Base-by-base conservation (phyloP, 2,329 filamentous ascomycete species). In the Pezicula rhizophila region DNA sequence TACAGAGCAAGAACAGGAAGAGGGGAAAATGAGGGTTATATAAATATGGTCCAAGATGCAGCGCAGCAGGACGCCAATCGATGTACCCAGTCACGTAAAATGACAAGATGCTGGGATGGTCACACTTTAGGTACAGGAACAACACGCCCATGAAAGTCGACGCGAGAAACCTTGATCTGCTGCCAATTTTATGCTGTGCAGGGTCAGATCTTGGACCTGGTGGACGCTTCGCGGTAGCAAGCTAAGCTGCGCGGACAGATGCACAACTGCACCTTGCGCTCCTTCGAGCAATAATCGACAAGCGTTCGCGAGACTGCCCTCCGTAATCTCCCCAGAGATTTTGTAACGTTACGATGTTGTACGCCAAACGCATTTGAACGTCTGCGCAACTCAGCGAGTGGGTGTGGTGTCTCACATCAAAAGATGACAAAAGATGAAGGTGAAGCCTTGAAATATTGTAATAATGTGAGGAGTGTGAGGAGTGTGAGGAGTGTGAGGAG, bases 331-430 rank as follows among this genome's bases (percentile, higher is more conserved):
- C n/a, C 20, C 14, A 4, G 20, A n/a, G 15, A 4, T 20, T 23
- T 25, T 43, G 46, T 38, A 49, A 49, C 47, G 47, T 49, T 49
- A 45, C 47, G 14, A 31, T 45, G 14, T 8, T 48, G 35, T 3
- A n/a, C 14, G n/a, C 35, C 18, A 15, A 4, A 38, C 4, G 12
- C 5, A 15, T n/a, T n/a, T 38, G 35, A 38, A n/a, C 12, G 35
- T 38, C 34, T 14, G 23, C 23, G 23, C 23, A 37, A 18, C 35
- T 38, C 2, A 18, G 3, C 8, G 6, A 8, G 11, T 12, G n/a
- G 14, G 35, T 18, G 35, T 38, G 35, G 18, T 38, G 35, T 38
- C 35, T 15, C 35, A 23, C 23, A 23, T 23, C 6, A 23, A 23
- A 23, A 23, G 23, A 23, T 5, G 23, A 23, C 23, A 23, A 23